Evolutionary conservation across 139 green algal genomes (phyloP), one percentile per base, ranked within the genome.

Genomic region (Chlorella sp.): DNA sequence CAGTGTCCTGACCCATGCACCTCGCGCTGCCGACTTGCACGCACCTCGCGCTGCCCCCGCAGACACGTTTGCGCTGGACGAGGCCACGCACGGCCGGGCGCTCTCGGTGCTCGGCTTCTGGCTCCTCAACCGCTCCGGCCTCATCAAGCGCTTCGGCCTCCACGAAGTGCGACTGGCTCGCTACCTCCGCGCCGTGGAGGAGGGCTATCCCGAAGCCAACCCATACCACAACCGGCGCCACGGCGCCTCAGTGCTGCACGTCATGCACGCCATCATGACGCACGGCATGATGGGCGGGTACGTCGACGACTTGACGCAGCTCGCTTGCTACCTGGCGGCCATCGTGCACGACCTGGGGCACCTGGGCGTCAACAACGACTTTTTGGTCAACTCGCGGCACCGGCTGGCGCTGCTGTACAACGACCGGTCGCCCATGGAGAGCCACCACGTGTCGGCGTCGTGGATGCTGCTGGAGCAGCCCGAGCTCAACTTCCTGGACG

Each of bases 361-460:
- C n/a, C n/a, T n/a, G n/a, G n/a, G n/a, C n/a, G n/a, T n/a, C n/a
- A n/a, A n/a, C n/a, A n/a, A n/a, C n/a, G n/a, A n/a, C n/a, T n/a
- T n/a, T n/a, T n/a, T n/a, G n/a, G n/a, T n/a, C n/a, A n/a, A n/a
- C n/a, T n/a, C n/a, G n/a, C n/a, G n/a, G n/a, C n/a, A n/a, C n/a
- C n/a, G n/a, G n/a, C n/a, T n/a, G n/a, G n/a, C n/a, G n/a, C n/a
- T n/a, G n/a, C n/a, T n/a, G n/a, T n/a, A n/a, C n/a, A n/a, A n/a
- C n/a, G n/a, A n/a, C n/a, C n/a, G 42, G 42, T 55, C 42, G 42
- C 79, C 74, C 67, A 49, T 87, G 79, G 86, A 91, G 79, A 88
- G 89, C 74, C 81, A 88, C 76, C 50, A 87, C 72, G 5, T 77
- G 35, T 42, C 77, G 0, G 55, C 60, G 3, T 34, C 74, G 27